Percentiles rank a stretch among this genome's conserved stretches.
Evolutionary conservation across 805 yeast species (phyloP).

Genomic region (baker's yeast (Saccharomyces cerevisiae)): DNA sequence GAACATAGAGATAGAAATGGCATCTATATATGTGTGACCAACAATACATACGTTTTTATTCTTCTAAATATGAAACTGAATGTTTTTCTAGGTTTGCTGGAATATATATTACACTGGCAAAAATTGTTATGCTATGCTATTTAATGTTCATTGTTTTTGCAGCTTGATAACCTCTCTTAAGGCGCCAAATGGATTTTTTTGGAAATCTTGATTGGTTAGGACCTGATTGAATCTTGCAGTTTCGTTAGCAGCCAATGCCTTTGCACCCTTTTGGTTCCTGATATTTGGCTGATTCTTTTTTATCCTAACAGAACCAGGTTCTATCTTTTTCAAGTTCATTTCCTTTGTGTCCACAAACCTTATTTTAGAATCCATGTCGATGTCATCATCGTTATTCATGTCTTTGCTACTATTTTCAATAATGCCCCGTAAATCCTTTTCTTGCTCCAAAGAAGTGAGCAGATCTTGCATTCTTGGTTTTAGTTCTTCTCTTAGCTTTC

Average conservation of each 20-base stretch:
- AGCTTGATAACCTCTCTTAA: slow-evolving; percentile 49
- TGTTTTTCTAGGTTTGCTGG: neutral
- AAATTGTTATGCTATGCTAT: neutral
- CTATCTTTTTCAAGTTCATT: slow-evolving; percentile 3
- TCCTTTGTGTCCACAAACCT: slow-evolving; percentile 5
- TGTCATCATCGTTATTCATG: slow-evolving; percentile 14
- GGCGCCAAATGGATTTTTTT: slow-evolving; percentile 56
- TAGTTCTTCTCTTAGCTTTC: slow-evolving; percentile 52
- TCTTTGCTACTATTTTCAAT: slow-evolving; percentile 6
- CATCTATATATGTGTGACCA: neutral
- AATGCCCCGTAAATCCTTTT: slow-evolving; percentile 18
- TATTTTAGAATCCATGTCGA: slow-evolving; percentile 2
- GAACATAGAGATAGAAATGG: slow-evolving; percentile 1
- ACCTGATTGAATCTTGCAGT: slow-evolving; percentile 50
- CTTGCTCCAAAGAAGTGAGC: slow-evolving; percentile 41
- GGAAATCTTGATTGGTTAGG: slow-evolving; percentile 45
- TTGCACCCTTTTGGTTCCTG: slow-evolving; percentile 45
- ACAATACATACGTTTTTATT: neutral
- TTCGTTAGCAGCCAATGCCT: slow-evolving; percentile 49
- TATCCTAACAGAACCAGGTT: slow-evolving; percentile 15
- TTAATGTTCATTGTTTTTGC: slow-evolving; percentile 15
- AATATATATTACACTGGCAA: neutral
- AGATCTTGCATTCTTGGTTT: slow-evolving; percentile 63
- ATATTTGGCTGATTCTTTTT: slow-evolving; percentile 45
- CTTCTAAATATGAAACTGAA: neutral